phyloP scores from a whole-genome alignment of 2,329 filamentous ascomycete genomes.

The Alternaria arborescens region DNA sequence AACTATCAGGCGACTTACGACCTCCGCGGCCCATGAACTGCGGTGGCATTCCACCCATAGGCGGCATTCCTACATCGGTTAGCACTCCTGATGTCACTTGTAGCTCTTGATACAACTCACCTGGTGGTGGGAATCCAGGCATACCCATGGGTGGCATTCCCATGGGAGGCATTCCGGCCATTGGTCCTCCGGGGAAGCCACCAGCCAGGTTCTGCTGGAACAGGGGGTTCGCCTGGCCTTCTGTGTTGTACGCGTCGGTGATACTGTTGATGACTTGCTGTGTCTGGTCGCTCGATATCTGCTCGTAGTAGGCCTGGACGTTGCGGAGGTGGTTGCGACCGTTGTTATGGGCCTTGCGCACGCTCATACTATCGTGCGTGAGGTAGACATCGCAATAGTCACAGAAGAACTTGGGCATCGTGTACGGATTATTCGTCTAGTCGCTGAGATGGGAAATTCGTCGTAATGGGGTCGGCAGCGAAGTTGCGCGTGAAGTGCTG shows the following conservation, averaged over 20 bases:
- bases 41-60: constrained; percentile 46
- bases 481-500: constrained; percentile 9
- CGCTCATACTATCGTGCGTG: constrained; percentile 99
- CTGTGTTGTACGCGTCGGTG: constrained; percentile 92
- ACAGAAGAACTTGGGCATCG: constrained; percentile 56
- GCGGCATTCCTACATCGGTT: constrained; percentile 37
- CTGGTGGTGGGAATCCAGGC: constrained; percentile 34
- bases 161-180: constrained; percentile 31
- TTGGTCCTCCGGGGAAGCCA: constrained; percentile 53
- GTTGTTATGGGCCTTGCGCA: constrained; percentile 97
- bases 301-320: constrained; percentile 98
- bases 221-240: constrained; percentile 92
- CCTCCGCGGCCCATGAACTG: constrained; percentile 55
- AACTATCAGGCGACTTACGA: constrained; percentile 35
- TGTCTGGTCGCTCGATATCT: constrained; percentile 98
- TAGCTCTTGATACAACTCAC: constrained; percentile 4
- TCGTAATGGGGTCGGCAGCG: neutral
- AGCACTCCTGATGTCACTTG: constrained; percentile 10
- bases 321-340: constrained; percentile 97
- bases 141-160: constrained; percentile 35
- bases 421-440: neutral
- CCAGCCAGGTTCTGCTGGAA: constrained; percentile 62
- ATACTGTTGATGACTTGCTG: constrained; percentile 99
- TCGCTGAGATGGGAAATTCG: neutral
- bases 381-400: constrained; percentile 99